phyloP scores from a whole-genome alignment of 2,329 filamentous ascomycete species.

The Colletotrichum magnum region DNA sequence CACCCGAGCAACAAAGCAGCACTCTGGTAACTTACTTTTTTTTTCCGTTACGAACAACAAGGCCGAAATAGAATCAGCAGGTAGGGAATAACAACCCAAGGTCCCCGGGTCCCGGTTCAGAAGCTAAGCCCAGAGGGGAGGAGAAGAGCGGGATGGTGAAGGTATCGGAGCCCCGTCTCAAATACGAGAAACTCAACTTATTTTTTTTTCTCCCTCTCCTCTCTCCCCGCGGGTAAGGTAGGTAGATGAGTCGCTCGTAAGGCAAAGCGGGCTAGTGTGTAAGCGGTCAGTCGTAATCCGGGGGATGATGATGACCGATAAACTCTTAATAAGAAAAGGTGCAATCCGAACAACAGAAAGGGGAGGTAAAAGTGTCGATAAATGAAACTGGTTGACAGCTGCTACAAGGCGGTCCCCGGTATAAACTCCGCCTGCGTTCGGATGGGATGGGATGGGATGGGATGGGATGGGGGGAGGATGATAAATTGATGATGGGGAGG shows the following conservation, averaged over 20 bases:
- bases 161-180: neutral
- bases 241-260: slow-evolving; percentile 7
- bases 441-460: neutral
- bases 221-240: neutral
- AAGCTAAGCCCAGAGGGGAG: neutral
- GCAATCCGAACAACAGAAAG: neutral
- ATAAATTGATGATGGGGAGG: neutral
- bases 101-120: neutral
- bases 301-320: neutral
- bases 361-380: neutral
- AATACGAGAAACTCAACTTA: slow-evolving; percentile 12
- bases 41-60: no score
- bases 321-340: no score
- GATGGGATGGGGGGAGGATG: neutral
- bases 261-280: slow-evolving; percentile 3
- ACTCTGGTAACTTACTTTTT: neutral
- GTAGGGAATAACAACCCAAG: neutral
- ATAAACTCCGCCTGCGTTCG: neutral
- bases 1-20: slow-evolving; percentile 25
- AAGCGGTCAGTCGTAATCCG: neutral
- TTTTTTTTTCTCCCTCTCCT: neutral
- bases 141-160: neutral
- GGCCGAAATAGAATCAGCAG: no score
- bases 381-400: slow-evolving; percentile 15
- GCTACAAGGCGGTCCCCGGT: slow-evolving; percentile 18